Evolutionary conservation across 306 rosid genomes (phyloP).

Genomic region (Vigna hirtella): DNA sequence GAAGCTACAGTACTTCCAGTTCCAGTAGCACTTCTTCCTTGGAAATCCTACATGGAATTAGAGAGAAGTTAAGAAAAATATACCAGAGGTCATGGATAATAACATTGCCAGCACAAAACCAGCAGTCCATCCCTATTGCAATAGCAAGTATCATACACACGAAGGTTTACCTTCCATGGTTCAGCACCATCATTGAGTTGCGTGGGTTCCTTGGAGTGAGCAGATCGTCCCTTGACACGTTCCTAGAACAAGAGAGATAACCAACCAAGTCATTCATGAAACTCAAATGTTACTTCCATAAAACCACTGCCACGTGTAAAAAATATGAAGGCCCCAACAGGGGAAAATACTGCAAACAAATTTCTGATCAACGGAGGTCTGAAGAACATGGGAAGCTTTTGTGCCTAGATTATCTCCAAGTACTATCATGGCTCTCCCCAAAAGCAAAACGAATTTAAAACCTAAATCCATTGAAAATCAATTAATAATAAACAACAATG

Average conservation of each 20-base stretch:
- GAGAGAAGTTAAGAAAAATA: conserved; percentile 39
- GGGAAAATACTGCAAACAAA: conserved; percentile 32
- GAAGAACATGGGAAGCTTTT: conserved; percentile 20
- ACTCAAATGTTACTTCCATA: conserved; percentile 26
- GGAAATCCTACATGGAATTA: conserved; percentile 59
- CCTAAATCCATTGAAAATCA: conserved; percentile 21
- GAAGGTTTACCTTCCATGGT: conserved; percentile 63
- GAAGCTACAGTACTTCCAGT: conserved; percentile 66
- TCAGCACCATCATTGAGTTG: conserved; percentile 58
- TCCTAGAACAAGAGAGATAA: conserved; percentile 58
- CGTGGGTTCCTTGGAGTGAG: conserved; percentile 56
- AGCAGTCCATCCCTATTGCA: conserved; percentile 3
- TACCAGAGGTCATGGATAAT: conserved; percentile 26
- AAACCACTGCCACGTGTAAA: conserved; percentile 41
- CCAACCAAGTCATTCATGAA: conserved; percentile 15
- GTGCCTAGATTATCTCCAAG: conserved; percentile 37
- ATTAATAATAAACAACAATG: conserved; percentile 28
- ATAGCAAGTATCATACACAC: conserved; percentile 31
- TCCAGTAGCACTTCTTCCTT: conserved; percentile 67
- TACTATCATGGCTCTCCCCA: conserved; percentile 29
- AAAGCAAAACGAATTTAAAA: conserved; percentile 27
- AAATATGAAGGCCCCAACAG: conserved; percentile 19
- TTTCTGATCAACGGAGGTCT: conserved; percentile 23
- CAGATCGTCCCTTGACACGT: conserved; percentile 83
- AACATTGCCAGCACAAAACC: conserved; percentile 25